These are phyloP conservation scores for Terana coerulea DNA, from an alignment of 768 basidiomycete genomes.

Conservation along the genomic window DNA sequence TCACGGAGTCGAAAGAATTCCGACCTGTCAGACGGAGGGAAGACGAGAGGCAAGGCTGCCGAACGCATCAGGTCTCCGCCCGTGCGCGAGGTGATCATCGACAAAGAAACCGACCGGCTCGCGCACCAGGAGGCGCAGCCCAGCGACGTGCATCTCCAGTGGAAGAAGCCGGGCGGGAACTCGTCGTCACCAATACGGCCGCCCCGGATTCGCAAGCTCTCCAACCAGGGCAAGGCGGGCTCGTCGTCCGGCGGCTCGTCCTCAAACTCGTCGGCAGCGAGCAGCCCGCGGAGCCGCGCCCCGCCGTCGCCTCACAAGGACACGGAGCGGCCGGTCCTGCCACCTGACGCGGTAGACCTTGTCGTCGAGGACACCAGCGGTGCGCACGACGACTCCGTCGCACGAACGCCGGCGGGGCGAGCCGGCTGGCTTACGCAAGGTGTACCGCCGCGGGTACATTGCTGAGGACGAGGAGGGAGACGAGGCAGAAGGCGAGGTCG, in stretches of 20 bases:
- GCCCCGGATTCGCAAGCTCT: slow-evolving; percentile 15
- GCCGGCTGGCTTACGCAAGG: slow-evolving; percentile 50
- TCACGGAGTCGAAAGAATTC: slow-evolving; percentile 15
- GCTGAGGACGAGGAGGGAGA: slow-evolving; percentile 32
- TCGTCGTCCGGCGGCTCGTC: slow-evolving; percentile 13
- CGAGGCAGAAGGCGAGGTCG: slow-evolving; percentile 36
- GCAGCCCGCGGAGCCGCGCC: slow-evolving; percentile 16
- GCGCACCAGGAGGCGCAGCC: slow-evolving; percentile 21
- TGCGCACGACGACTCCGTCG: slow-evolving; percentile 46
- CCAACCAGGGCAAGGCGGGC: slow-evolving; percentile 10
- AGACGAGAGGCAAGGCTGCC: slow-evolving; percentile 15
- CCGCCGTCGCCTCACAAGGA: slow-evolving; percentile 19
- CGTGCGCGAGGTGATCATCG: slow-evolving; percentile 35
- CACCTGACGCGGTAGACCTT: slow-evolving; percentile 84
- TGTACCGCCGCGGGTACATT: slow-evolving; percentile 50
- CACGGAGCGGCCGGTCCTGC: slow-evolving; percentile 30
- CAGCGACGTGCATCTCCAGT: slow-evolving; percentile 41
- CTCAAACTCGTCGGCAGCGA: slow-evolving; percentile 13
- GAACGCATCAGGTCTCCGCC: slow-evolving; percentile 16
- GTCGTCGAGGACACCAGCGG: slow-evolving; percentile 68
- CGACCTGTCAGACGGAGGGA: slow-evolving; percentile 17
- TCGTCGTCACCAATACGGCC: slow-evolving; percentile 21
- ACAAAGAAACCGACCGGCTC: slow-evolving; percentile 42
- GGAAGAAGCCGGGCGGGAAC: slow-evolving; percentile 34
- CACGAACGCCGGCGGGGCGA: slow-evolving; percentile 61